Percentiles rank a stretch among this genome's conserved stretches.
These are phyloP conservation scores for Cyclotella atomus DNA, from an alignment of 108 stramenopile species.

Conservation along the genomic window DNA sequence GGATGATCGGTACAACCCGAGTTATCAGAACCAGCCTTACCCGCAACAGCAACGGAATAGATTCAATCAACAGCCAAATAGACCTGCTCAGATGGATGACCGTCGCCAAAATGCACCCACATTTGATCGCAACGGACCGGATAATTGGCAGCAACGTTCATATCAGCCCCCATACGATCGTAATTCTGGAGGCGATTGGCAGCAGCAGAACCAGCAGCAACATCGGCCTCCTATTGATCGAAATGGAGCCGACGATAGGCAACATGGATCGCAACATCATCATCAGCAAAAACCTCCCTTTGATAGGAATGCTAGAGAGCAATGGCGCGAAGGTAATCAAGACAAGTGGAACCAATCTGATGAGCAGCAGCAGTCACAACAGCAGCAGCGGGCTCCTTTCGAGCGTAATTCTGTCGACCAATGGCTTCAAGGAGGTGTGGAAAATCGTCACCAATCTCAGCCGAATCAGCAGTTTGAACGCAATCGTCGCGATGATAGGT, in stretches of 20 bases:
- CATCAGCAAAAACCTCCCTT: not conserved
- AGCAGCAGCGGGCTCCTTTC: too few relatives aligned
- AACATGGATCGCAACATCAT: too few relatives aligned
- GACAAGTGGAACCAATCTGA: too few relatives aligned
- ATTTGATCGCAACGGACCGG: too few relatives aligned
- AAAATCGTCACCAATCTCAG: too few relatives aligned
- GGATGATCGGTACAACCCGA: not conserved
- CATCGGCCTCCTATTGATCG: too few relatives aligned
- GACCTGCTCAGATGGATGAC: not conserved
- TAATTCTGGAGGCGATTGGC: not conserved
- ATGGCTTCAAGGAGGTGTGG: not conserved
- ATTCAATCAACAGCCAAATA: not conserved
- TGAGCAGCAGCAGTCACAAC: too few relatives aligned
- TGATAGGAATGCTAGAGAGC: too few relatives aligned
- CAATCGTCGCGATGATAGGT: not conserved
- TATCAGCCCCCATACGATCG: not conserved
- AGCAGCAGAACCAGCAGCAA: conserved; percentile 1
- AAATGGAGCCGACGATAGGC: too few relatives aligned
- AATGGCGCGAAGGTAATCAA: too few relatives aligned
- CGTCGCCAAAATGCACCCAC: too few relatives aligned
- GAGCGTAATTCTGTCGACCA: not conserved
- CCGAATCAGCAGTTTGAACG: not conserved
- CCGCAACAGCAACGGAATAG: not conserved
- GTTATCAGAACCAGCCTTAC: not conserved
- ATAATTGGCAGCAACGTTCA: too few relatives aligned